phyloP scores from a whole-genome alignment of 1,284 basidiomycete species.

The Cryptococcus deneoformans region DNA sequence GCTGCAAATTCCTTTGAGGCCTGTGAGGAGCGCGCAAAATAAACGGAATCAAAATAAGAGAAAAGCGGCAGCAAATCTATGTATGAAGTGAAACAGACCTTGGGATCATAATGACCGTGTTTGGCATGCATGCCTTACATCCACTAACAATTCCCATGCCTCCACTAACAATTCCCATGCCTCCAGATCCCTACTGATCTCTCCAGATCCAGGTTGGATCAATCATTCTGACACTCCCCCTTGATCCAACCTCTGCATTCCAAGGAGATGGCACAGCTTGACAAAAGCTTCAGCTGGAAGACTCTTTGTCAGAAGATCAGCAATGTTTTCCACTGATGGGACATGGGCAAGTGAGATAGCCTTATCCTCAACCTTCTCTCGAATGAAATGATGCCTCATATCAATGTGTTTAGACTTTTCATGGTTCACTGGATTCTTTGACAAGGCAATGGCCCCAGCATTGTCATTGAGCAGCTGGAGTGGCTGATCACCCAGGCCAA shows the following conservation, averaged over 20 bases:
- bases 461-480: conserved; percentile 45
- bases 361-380: conserved; percentile 27
- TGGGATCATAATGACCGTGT: no score
- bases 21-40: no score
- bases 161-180: no score
- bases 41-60: no score
- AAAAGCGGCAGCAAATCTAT: no score
- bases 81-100: no score
- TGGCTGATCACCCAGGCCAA: conserved; percentile 2
- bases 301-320: conserved; percentile 7
- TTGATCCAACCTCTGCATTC: conserved; percentile 6
- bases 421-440: conserved; percentile 44
- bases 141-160: no score
- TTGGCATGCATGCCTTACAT: no score
- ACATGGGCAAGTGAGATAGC: conserved; percentile 2
- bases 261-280: conserved; percentile 1
- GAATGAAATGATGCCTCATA: conserved; percentile 50
- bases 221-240: conserved; percentile 6
- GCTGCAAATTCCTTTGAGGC: no score
- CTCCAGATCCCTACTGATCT: no score
- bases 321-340: conserved; percentile 7
- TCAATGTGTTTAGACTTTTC: conserved; percentile 52
- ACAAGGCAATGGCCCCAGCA: conserved; percentile 42
- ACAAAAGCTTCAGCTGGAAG: conserved; percentile 2
- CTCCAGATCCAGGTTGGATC: no score